Percentiles rank a stretch among this genome's conserved stretches.
Evolutionary conservation across 495 filamentous ascomycete species (phyloP).

Genomic region (Hapsidospora chrysogenum): DNA sequence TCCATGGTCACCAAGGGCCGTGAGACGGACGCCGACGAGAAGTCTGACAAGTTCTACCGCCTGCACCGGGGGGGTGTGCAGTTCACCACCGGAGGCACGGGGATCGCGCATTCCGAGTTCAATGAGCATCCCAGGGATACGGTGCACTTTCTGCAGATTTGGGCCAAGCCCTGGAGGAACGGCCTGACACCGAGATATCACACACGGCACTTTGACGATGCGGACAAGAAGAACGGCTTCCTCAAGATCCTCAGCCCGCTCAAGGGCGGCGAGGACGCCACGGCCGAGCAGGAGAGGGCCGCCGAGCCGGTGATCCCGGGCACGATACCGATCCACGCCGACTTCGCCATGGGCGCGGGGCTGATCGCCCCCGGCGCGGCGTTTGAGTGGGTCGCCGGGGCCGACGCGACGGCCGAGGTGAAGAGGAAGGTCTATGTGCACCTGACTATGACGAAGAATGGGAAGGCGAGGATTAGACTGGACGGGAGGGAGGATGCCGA

Average conservation of each 20-base stretch:
- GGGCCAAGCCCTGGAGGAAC: slow-evolving; percentile 53
- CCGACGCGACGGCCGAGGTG: slow-evolving; percentile 25
- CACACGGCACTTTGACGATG: slow-evolving; percentile 49
- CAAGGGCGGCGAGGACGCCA: slow-evolving; percentile 43
- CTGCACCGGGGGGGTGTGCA: slow-evolving; percentile 68
- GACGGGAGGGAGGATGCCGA: slow-evolving; percentile 44
- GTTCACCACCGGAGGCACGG: slow-evolving; percentile 64
- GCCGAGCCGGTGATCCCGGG: slow-evolving; percentile 36
- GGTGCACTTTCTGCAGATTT: slow-evolving; percentile 72
- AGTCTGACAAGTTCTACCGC: slow-evolving; percentile 45
- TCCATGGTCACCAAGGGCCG: slow-evolving; percentile 45
- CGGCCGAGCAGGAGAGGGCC: slow-evolving; percentile 36
- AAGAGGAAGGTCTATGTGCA: slow-evolving; percentile 62
- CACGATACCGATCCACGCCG: slow-evolving; percentile 66
- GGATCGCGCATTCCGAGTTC: slow-evolving; percentile 62
- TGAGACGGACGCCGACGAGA: slow-evolving; percentile 29
- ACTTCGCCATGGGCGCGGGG: slow-evolving; percentile 60
- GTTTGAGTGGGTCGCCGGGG: slow-evolving; percentile 49
- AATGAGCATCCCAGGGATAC: slow-evolving; percentile 47
- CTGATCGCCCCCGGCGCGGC: slow-evolving; percentile 36
- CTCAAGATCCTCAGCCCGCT: slow-evolving; percentile 54
- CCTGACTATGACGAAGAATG: slow-evolving; percentile 55
- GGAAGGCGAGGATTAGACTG: slow-evolving; percentile 48
- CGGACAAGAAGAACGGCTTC: slow-evolving; percentile 48
- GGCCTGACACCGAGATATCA: slow-evolving; percentile 56